Evolutionary conservation across 2,329 filamentous ascomycete species (phyloP).

Genomic region (Venturia aucupariae): DNA sequence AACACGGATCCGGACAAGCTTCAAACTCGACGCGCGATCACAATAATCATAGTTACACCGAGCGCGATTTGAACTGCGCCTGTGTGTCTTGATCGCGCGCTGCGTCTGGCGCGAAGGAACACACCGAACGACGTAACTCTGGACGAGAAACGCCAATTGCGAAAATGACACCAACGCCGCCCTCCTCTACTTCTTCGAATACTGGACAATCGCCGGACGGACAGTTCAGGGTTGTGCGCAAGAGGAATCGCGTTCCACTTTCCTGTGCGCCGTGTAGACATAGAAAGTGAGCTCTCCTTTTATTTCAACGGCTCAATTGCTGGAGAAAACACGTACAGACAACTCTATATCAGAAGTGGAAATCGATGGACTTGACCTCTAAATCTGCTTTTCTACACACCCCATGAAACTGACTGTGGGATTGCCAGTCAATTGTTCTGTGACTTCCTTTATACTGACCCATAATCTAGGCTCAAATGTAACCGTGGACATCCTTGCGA

Average conservation of each 20-base stretch:
- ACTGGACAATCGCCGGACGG: constrained; percentile 75
- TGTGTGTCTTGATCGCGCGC: neutral
- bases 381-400: neutral
- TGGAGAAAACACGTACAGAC: neutral
- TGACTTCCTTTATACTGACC: constrained; percentile 18
- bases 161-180: constrained; percentile 51
- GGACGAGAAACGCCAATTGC: neutral
- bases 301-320: neutral
- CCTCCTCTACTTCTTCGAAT: constrained; percentile 67
- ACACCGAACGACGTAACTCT: neutral
- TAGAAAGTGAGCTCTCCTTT: constrained; percentile 59
- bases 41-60: neutral
- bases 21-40: neutral
- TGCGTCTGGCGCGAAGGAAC: neutral
- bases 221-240: constrained; percentile 79
- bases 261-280: constrained; percentile 88
- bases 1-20: neutral
- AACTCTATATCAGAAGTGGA: neutral
- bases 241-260: constrained; percentile 82
- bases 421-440: neutral
- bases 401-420: neutral
- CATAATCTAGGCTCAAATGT: constrained; percentile 62
- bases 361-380: no score
- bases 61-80: neutral
- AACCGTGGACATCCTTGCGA: constrained; percentile 86